Evolutionary conservation across 441 rosid genomes (phyloP).

Genomic region (Iberis amara): DNA sequence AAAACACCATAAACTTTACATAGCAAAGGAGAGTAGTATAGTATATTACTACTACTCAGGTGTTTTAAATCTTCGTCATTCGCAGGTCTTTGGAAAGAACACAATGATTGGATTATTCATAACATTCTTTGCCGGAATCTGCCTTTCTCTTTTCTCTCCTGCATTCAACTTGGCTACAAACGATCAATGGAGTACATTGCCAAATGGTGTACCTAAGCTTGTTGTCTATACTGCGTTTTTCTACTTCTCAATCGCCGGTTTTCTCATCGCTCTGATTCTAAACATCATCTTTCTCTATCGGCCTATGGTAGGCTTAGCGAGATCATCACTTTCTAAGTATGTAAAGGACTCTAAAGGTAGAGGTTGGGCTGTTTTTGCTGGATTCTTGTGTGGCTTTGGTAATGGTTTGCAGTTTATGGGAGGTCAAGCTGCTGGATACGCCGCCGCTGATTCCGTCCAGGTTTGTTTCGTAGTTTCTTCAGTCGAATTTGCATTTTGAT

Average conservation of each 20-base stretch:
- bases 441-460: constrained; percentile 88
- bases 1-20: constrained; percentile 8
- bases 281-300: constrained; percentile 60
- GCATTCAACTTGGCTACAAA: constrained; percentile 87
- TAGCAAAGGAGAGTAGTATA: constrained; percentile 3
- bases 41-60: constrained; percentile 2
- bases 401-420: constrained; percentile 90
- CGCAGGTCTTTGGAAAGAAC: constrained; percentile 78
- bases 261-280: constrained; percentile 53
- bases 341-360: constrained; percentile 65
- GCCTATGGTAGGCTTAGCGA: constrained; percentile 50
- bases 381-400: constrained; percentile 72
- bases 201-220: constrained; percentile 64
- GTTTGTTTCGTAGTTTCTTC: constrained; percentile 26
- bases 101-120: constrained; percentile 51
- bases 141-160: constrained; percentile 88
- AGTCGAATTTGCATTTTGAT: background rate
- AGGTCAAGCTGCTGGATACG: constrained; percentile 88
- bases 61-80: constrained; percentile 12
- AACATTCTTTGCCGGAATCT: constrained; percentile 66
- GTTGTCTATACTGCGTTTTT: constrained; percentile 79
- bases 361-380: constrained; percentile 83
- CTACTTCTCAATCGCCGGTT: constrained; percentile 74
- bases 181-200: constrained; percentile 69
- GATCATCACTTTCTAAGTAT: constrained; percentile 59